Conservation (phyloP, 2,329 filamentous ascomycete species). For the Proliferodiscus dingleyae region DNA sequence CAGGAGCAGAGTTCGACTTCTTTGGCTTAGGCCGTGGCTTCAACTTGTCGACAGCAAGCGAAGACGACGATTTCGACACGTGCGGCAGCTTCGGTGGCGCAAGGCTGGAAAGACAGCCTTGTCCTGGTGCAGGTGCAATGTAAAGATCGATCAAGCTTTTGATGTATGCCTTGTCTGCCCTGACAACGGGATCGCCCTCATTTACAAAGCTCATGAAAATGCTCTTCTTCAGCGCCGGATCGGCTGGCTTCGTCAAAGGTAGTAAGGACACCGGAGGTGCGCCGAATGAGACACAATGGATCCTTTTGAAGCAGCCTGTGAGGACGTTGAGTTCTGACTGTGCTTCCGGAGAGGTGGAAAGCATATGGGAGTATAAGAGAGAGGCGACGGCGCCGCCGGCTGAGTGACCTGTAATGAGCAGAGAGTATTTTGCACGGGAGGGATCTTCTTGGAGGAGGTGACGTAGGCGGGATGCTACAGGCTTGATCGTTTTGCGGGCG, state of each 20-base stretch:
- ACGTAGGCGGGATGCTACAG: slow-evolving; percentile 66
- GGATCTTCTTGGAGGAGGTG: slow-evolving; percentile 70
- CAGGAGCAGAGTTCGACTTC: slow-evolving; percentile 18
- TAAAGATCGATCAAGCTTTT: slow-evolving; percentile 68
- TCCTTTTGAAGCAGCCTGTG: slow-evolving; percentile 65
- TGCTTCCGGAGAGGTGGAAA: slow-evolving; percentile 49
- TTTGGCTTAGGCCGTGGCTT: slow-evolving; percentile 14
- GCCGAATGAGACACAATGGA: slow-evolving; percentile 86
- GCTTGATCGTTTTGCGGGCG: slow-evolving; percentile 67
- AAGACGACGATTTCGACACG: slow-evolving; percentile 20
- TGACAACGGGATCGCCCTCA: slow-evolving; percentile 75
- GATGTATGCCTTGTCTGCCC: slow-evolving; percentile 74
- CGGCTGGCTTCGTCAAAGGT: slow-evolving; percentile 57
- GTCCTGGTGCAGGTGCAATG: slow-evolving; percentile 43
- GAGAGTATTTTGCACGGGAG: slow-evolving; percentile 56
- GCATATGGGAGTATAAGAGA: slow-evolving; percentile 78
- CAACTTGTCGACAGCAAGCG: slow-evolving; percentile 17
- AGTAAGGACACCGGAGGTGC: slow-evolving; percentile 71
- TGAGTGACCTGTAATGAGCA: slow-evolving; percentile 81
- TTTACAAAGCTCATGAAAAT: slow-evolving; percentile 79
- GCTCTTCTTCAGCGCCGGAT: slow-evolving; percentile 52
- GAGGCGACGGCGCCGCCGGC: slow-evolving; percentile 81
- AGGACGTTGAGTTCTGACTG: slow-evolving; percentile 66
- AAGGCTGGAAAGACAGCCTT: slow-evolving; percentile 10
- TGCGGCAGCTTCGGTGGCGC: slow-evolving; percentile 14